phyloP scores from a whole-genome alignment of 306 rosid species.

The Quercus berberidifolia region DNA sequence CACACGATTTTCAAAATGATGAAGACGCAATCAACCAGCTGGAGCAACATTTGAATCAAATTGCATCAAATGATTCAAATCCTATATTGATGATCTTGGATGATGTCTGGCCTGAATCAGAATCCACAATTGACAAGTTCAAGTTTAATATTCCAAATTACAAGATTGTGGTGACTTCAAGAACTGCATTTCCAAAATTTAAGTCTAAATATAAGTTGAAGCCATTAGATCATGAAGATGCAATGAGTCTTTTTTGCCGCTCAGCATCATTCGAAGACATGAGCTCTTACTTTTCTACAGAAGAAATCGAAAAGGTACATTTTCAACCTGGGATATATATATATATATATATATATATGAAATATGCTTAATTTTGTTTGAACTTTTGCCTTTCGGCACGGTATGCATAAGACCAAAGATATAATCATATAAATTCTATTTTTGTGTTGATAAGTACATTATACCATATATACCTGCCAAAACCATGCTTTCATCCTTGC shows the following conservation, averaged over 20 bases:
- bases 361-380: not conserved
- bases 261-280: conserved; percentile 15
- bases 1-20: not conserved
- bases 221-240: conserved; percentile 6
- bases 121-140: conserved; percentile 8
- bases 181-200: conserved; percentile 14
- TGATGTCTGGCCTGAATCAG: conserved; percentile 29
- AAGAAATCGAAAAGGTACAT: conserved; percentile 15
- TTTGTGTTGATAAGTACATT: too few species aligned
- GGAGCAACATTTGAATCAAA: not conserved
- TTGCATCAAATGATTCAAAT: not conserved
- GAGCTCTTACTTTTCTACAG: not conserved
- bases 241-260: conserved; percentile 19
- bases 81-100: conserved; percentile 26
- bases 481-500: too few species aligned
- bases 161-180: conserved; percentile 42
- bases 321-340: not conserved
- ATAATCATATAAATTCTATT: too few species aligned
- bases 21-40: not conserved
- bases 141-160: not conserved
- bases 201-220: conserved; percentile 1
- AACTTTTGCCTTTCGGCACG: not conserved
- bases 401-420: not conserved
- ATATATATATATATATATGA: not conserved
- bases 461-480: too few species aligned